These are phyloP conservation scores for Hamigera avellanea DNA, from an alignment of 495 filamentous ascomycete genomes.

Conservation along the genomic window DNA sequence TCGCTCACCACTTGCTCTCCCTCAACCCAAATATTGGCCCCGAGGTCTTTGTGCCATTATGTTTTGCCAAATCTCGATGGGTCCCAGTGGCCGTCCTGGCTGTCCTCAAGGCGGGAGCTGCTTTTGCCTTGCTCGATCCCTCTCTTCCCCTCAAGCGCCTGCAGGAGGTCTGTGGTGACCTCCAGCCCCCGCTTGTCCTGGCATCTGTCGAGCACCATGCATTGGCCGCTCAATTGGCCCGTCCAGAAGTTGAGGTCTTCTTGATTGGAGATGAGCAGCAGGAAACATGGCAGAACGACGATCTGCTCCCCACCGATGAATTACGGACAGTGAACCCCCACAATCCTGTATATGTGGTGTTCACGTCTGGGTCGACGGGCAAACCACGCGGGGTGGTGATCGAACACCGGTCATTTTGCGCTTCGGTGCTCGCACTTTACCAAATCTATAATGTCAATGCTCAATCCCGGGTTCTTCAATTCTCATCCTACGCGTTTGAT, in stretches of 20 bases:
- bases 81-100: constrained; percentile 30
- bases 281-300: too few species aligned
- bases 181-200: constrained; percentile 35
- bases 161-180: constrained; percentile 41
- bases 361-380: constrained; percentile 42
- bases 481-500: constrained; percentile 15
- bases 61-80: constrained; percentile 37
- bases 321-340: constrained; percentile 15
- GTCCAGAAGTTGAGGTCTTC: too few species aligned
- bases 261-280: too few species aligned
- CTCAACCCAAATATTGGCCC: constrained; percentile 16
- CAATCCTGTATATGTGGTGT: constrained; percentile 27
- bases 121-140: not conserved
- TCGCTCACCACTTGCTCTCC: constrained; percentile 15
- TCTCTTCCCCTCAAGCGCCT: constrained; percentile 14
- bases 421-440: constrained; percentile 4
- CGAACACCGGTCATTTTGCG: constrained; percentile 53
- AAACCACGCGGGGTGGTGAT: constrained; percentile 49
- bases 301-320: too few species aligned
- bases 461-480: constrained; percentile 9
- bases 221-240: too few species aligned
- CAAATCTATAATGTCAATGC: constrained; percentile 17
- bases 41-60: constrained; percentile 26
- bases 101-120: constrained; percentile 24
- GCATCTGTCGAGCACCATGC: too few species aligned